A percentile compares a stretch with the other conserved stretches of the same genome.
These are phyloP conservation scores for Aspergillus pseudoterreus DNA, from an alignment of 2,329 filamentous ascomycete species.

Conservation along the genomic window DNA sequence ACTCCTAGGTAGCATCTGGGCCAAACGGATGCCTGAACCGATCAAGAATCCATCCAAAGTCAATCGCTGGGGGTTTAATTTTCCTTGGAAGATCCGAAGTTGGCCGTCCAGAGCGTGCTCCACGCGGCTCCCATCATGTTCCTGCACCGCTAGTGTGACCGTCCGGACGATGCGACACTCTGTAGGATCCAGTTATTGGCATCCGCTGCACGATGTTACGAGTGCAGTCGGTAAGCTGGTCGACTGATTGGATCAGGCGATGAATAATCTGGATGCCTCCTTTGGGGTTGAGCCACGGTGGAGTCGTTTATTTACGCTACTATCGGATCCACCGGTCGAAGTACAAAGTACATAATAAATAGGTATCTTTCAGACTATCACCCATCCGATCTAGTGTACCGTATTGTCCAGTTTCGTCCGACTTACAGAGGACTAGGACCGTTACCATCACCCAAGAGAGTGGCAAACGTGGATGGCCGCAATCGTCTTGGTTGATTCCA, in stretches of 20 bases:
- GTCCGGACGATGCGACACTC: neutral
- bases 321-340: conserved; percentile 11
- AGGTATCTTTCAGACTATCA: conserved; percentile 7
- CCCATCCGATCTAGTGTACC: neutral
- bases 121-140: neutral
- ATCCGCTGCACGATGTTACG: no score
- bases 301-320: conserved; percentile 23
- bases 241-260: neutral
- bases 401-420: conserved; percentile 6
- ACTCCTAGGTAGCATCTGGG: no score
- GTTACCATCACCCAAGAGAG: neutral
- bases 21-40: no score
- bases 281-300: conserved; percentile 16
- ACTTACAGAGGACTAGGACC: neutral
- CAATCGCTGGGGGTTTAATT: conserved; percentile 7
- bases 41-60: neutral
- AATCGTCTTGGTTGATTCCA: conserved; percentile 3
- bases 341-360: neutral
- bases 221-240: neutral
- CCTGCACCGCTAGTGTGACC: neutral
- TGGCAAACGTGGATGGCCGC: neutral
- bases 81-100: conserved; percentile 13
- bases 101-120: conserved; percentile 15
- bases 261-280: conserved; percentile 2
- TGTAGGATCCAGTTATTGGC: neutral